Base-by-base conservation (phyloP, 768 basidiomycete genomes). In the Pisolithus marmoratus region DNA sequence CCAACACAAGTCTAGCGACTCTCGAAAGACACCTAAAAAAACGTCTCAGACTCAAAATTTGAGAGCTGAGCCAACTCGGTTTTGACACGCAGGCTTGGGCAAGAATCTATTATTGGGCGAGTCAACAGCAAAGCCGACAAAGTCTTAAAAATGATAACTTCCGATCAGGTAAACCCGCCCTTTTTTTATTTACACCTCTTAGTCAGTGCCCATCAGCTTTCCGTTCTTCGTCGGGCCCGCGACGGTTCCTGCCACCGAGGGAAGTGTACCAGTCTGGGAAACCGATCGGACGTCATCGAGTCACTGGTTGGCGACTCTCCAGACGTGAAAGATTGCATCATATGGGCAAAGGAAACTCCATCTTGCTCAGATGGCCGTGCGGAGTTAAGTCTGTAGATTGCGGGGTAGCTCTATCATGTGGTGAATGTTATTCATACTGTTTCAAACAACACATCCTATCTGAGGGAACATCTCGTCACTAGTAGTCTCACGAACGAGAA, bases 131-230 rank as follows among this genome's bases (percentile, higher is more conserved):
- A 29, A 29, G 29, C 29, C 29, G 29, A 29, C 29, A 14, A 14
- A 12, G 22, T 44, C 43, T 44, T 26, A 45, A 17, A 23, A 27
- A 34, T 6, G 42, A 24, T 7, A 24, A 4, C n/a, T 45, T 29
- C 27, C 43, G 27, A 45, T 45, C 23, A 5, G 17, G 27, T 45
- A 27, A 29, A 15, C 34, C 14, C 31, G 26, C 15, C 29, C 26
- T n/a, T 14, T 29, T 12, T 23, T 9, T 4, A 45, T 27, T 19
- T 19, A 12, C 43, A 19, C n/a, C 24, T 27, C 43, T 14, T 3
- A n/a, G n/a, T n/a, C n/a, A 19, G 40, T 53, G 51, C 64, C 66
- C 69, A 66, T 81, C 79, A 81, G 79, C 74, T 80, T 77, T 80
- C 79, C 79, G 79, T 81, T 81, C 79, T 81, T 74, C 74, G 69